Conservation (phyloP, 2,329 filamentous ascomycete species). For the Ascochyta lentis region DNA sequence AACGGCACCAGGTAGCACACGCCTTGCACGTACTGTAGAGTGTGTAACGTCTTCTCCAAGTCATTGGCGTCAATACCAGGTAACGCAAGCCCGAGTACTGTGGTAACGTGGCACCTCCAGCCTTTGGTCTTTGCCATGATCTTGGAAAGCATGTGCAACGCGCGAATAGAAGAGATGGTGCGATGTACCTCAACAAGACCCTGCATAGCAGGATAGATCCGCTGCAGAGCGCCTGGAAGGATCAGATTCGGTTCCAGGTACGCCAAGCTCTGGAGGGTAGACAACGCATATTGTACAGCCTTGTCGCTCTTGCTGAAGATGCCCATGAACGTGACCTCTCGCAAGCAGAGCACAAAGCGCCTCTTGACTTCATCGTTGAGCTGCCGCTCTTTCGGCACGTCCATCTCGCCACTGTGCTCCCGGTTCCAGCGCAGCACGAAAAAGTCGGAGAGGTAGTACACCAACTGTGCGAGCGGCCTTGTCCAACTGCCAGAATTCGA, state of each 20-base stretch:
- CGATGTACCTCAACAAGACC: slow-evolving; percentile 96
- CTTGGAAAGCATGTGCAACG: slow-evolving; percentile 89
- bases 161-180: slow-evolving; percentile 90
- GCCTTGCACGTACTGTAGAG: slow-evolving; percentile 91
- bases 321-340: slow-evolving; percentile 97
- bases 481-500: slow-evolving; percentile 96
- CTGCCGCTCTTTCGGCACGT: slow-evolving; percentile 78
- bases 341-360: slow-evolving; percentile 86
- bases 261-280: slow-evolving; percentile 85
- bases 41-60: slow-evolving; percentile 93
- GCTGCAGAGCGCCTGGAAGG: slow-evolving; percentile 88
- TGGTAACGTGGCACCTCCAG: slow-evolving; percentile 95
- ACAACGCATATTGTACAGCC: slow-evolving; percentile 89
- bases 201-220: slow-evolving; percentile 96
- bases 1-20: slow-evolving; percentile 97
- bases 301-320: slow-evolving; percentile 95
- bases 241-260: slow-evolving; percentile 92
- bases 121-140: slow-evolving; percentile 92
- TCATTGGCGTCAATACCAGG: slow-evolving; percentile 98
- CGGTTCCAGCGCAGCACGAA: slow-evolving; percentile 98
- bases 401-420: slow-evolving; percentile 90
- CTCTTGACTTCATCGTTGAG: slow-evolving; percentile 82
- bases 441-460: slow-evolving; percentile 91
- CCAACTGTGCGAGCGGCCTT: slow-evolving; percentile 84
- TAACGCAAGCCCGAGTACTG: slow-evolving; percentile 86